Conservation (phyloP, 768 basidiomycete genomes). For the Clitopilus hobsonii region DNA sequence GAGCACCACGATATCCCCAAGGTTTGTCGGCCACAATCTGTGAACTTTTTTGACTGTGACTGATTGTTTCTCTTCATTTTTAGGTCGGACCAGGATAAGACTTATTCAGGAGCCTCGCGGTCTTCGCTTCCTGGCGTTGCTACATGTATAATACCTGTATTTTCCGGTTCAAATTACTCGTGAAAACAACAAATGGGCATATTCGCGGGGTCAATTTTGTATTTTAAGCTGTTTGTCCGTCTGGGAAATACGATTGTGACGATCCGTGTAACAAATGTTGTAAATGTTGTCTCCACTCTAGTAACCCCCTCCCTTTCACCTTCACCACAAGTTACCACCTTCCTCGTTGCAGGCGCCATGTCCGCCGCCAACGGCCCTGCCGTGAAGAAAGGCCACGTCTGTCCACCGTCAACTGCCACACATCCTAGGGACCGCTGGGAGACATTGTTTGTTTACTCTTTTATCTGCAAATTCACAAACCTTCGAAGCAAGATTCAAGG, state of each 20-base stretch:
- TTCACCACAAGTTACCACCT: conserved; percentile 19
- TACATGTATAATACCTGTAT: neutral
- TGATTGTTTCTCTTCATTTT: conserved; percentile 7
- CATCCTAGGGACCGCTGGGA: conserved; percentile 87
- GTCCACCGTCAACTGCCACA: conserved; percentile 56
- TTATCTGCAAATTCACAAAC: conserved; percentile 79
- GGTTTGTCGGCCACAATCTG: conserved; percentile 36
- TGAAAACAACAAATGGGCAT: neutral
- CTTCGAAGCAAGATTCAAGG: conserved; percentile 74
- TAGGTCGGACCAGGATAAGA: conserved; percentile 87
- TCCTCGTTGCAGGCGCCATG: conserved; percentile 34
- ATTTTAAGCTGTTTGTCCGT: conserved; percentile 53
- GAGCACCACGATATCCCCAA: conserved; percentile 97
- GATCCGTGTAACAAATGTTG: too few species aligned
- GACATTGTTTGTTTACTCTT: conserved; percentile 78
- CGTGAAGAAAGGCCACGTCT: conserved; percentile 41
- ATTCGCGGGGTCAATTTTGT: conserved; percentile 17
- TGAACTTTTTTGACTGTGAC: conserved; percentile 1
- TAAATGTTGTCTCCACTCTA: conserved; percentile 15
- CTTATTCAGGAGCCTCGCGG: conserved; percentile 2
- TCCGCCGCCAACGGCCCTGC: conserved; percentile 18
- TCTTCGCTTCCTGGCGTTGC: neutral
- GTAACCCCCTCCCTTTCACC: conserved; percentile 28
- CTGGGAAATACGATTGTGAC: conserved; percentile 34
- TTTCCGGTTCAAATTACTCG: neutral